phyloP scores from a whole-genome alignment of 106 monocot genomes.

The Acorus gramineus region DNA sequence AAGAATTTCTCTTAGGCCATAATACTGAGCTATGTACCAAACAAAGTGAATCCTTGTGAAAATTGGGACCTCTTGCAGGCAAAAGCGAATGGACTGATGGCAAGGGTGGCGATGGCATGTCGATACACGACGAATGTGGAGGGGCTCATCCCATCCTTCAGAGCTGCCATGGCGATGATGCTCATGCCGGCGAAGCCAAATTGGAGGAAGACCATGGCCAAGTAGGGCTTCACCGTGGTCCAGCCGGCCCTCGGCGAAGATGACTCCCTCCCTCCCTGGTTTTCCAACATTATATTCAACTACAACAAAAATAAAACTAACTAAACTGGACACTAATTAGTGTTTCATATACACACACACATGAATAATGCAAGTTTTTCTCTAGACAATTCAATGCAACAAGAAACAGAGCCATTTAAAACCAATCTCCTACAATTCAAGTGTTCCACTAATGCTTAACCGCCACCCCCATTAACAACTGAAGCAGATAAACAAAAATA shows the following conservation, averaged over 20 bases:
- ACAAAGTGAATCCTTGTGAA: background rate
- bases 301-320: too few species aligned
- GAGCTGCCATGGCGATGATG: conserved; percentile 1
- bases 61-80: background rate
- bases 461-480: too few species aligned
- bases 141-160: conserved; percentile 4
- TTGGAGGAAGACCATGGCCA: conserved; percentile 1
- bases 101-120: conserved; percentile 3
- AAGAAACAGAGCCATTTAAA: too few species aligned
- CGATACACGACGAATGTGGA: conserved; percentile 1
- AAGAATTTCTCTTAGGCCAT: background rate
- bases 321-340: too few species aligned
- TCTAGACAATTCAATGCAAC: too few species aligned
- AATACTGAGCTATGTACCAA: background rate
- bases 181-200: background rate
- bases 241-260: background rate
- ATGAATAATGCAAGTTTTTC: too few species aligned
- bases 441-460: too few species aligned
- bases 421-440: too few species aligned
- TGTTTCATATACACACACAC: too few species aligned
- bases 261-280: too few species aligned
- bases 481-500: too few species aligned
- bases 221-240: background rate
- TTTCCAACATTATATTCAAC: too few species aligned
- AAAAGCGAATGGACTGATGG: background rate